Evolutionary conservation across 805 yeast species (phyloP), one percentile per base, ranked within the genome.

Genomic region (Saccharomyces eubayanus): DNA sequence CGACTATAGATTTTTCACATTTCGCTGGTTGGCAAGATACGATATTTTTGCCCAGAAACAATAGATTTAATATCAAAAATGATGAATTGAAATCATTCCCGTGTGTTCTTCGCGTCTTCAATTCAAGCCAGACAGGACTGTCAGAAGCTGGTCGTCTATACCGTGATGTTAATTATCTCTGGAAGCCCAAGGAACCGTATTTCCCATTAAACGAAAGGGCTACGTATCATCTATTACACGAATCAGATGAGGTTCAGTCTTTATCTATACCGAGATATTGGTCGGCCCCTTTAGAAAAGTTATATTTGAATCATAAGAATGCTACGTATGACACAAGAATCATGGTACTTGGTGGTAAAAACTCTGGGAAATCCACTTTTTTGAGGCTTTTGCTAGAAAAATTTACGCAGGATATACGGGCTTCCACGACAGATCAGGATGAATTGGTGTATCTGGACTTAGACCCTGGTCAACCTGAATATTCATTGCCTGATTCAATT

Each of bases 381-480:
- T 67, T 82, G 11, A 78, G 81, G 57, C 56, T 80, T 2, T 64
- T 89, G 5, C 53, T 80, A 4, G 86, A 87, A 59, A 70, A 70
- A 24, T 59, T 82, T 1, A 62, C 80, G 3, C 43, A 51, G 8
- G 46, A 49, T n/a, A 36, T 14, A 16, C 43, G 46, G 1, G 20
- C 41, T 16, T 58, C 60, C 1, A 47, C 58, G 1, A 58, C 61
- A 2, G 60, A 61, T 5, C 43, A 36, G 43, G 55, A 59, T 1
- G 53, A 64, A 0, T 69, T 84, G 2, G 74, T 77, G 21, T 77
- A 83, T 41, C 59, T 91, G 45, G 97, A 91, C 61, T 65, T 89
- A 1, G 98, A 91, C 64, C 96, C 97, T 0, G 96, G 96, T 0
- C 96, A 90, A 64, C 82, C 96, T 0, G 95, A 87, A 61, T 82